These are phyloP conservation scores for Venturia oleaginea DNA, from an alignment of 2,329 filamentous ascomycete species.

Conservation along the genomic window DNA sequence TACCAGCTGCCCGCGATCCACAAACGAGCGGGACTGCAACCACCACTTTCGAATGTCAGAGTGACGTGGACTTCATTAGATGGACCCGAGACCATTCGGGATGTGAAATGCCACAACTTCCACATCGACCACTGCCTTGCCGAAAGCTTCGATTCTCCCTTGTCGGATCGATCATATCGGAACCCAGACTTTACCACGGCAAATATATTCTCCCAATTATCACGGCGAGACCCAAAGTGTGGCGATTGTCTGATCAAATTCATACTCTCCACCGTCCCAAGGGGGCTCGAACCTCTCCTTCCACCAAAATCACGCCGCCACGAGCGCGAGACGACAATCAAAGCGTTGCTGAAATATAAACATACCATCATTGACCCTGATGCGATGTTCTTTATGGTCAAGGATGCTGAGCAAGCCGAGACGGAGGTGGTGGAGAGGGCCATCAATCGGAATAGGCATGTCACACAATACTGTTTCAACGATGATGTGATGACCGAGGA, in stretches of 20 bases:
- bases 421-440: constrained; percentile 29
- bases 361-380: constrained; percentile 34
- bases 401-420: constrained; percentile 35
- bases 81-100: constrained; percentile 32
- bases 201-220: constrained; percentile 31
- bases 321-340: constrained; percentile 28
- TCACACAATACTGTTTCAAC: constrained; percentile 34
- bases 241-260: constrained; percentile 36
- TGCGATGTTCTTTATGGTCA: constrained; percentile 35
- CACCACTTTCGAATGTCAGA: constrained; percentile 33
- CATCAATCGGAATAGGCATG: constrained; percentile 26
- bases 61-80: constrained; percentile 35
- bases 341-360: constrained; percentile 34
- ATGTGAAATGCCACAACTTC: constrained; percentile 34
- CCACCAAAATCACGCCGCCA: constrained; percentile 24
- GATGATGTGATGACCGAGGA: constrained; percentile 35
- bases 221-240: constrained; percentile 31
- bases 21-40: constrained; percentile 30
- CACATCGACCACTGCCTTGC: constrained; percentile 34
- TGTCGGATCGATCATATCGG: constrained; percentile 26
- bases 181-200: constrained; percentile 33
- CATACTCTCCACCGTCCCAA: constrained; percentile 26
- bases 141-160: constrained; percentile 31
- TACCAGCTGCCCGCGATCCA: constrained; percentile 30
- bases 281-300: constrained; percentile 31